Evolutionary conservation across 2,329 filamentous ascomycete species (phyloP), one percentile per base, ranked within the genome.

Genomic region (Calonectria hawksworthii): DNA sequence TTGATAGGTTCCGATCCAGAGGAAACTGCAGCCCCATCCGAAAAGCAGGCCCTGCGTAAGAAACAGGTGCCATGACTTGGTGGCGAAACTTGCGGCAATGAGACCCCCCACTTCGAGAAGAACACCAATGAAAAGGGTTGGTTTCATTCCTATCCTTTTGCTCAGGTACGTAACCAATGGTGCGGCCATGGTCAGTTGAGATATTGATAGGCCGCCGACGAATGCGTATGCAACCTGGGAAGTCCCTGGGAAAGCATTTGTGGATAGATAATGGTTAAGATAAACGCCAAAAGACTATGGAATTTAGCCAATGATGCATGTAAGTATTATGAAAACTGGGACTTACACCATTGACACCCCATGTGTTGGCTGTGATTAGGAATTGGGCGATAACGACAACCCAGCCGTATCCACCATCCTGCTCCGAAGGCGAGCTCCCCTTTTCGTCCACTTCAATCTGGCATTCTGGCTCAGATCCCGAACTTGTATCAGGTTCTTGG

Each of bases 21-120:
- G 82, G 74, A 92, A 91, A 0, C 92, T 91, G 85, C 93, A 90
- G 2, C 92, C 92, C 75, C 88, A 86, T 2, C 92, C 92, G 69
- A 93, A 92, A 73, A 89, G 89, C 0, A 93, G 80, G 1, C 91
- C 92, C 75, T 93, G 91, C 3, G 85, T 86, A 0, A 93, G 84
- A 74, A 92, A 92, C 0, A 93, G 84, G 14, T 93, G 91, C 91
- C 91, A 93, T 30, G 91, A 89, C 13, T 86, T 74, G 1, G 79
- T 86, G 0, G 90, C 86, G 69, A 92, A 92, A 9, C 87, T 89
- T 0, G 91, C 88, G 0, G 86, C 85, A 30, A 92, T 87, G 54
- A 93, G 84, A 10, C 88, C 88, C 0, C 86, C 86, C 16, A 87
- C 83, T 0, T 90, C 90, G 0, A 90, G 87, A 1, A 90, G 26